These are phyloP conservation scores for Aspergillus luchuensis DNA, from an alignment of 2,329 filamentous ascomycete species.

Conservation along the genomic window DNA sequence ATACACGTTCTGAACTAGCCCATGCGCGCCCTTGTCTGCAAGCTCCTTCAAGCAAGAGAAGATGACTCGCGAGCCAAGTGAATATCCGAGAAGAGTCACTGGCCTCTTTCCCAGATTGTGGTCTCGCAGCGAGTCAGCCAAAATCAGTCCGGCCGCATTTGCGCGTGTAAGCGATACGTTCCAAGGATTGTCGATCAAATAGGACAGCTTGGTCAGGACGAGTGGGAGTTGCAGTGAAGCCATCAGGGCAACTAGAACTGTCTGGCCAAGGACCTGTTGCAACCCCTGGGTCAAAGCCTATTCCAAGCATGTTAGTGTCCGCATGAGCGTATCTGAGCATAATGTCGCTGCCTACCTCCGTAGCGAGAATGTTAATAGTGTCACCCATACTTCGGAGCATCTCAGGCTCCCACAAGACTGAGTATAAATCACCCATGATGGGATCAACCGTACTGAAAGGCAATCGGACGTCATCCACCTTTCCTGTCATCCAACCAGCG, in stretches of 20 bases:
- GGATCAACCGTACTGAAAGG: conserved; percentile 96
- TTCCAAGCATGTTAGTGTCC: conserved; percentile 27
- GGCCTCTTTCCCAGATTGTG: conserved; percentile 88
- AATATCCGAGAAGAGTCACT: conserved; percentile 92
- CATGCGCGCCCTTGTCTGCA: conserved; percentile 77
- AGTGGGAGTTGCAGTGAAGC: conserved; percentile 89
- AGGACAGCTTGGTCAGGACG: conserved; percentile 87
- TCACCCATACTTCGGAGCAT: conserved; percentile 98
- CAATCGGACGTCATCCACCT: conserved; percentile 91
- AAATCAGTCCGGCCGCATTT: conserved; percentile 82
- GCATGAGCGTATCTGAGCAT: background rate
- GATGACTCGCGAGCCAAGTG: conserved; percentile 86
- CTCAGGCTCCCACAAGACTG: conserved; percentile 94
- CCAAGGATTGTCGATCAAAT: conserved; percentile 98
- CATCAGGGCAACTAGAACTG: conserved; percentile 86
- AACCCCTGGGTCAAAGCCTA: conserved; percentile 93
- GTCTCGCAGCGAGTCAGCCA: conserved; percentile 91
- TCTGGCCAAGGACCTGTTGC: conserved; percentile 90
- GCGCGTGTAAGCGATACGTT: conserved; percentile 92
- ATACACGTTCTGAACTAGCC: conserved; percentile 92
- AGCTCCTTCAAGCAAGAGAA: conserved; percentile 89
- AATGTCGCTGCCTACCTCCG: conserved; percentile 66
- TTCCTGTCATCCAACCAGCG: conserved; percentile 98
- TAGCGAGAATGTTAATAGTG: conserved; percentile 97
- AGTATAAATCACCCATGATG: conserved; percentile 98